Evolutionary conservation across 2,329 filamentous ascomycete genomes (phyloP).

Genomic region (Helotiales sp.): DNA sequence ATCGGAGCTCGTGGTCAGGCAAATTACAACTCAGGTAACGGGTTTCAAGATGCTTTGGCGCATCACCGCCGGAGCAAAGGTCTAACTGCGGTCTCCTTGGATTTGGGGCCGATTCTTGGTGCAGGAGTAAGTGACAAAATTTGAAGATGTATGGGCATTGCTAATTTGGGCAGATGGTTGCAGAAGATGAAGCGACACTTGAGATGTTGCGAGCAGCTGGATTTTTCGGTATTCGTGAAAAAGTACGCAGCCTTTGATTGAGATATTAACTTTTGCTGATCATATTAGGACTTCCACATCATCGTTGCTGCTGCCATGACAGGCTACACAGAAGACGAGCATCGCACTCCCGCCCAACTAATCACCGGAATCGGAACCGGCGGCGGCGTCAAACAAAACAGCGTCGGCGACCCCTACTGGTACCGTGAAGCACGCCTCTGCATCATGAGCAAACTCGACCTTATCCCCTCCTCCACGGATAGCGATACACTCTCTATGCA

Average conservation of each 20-base stretch:
- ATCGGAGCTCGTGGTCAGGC: slow-evolving; percentile 38
- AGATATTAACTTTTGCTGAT: not conserved
- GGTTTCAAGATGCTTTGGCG: slow-evolving; percentile 35
- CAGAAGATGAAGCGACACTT: slow-evolving; percentile 53
- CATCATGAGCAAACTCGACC: slow-evolving; percentile 45
- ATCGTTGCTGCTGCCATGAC: slow-evolving; percentile 54
- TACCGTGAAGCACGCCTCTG: slow-evolving; percentile 54
- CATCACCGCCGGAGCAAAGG: slow-evolving; percentile 24
- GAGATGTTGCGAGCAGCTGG: slow-evolving; percentile 56
- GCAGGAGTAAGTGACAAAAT: slow-evolving; percentile 7
- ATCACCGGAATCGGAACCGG: slow-evolving; percentile 60
- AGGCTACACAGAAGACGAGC: slow-evolving; percentile 32
- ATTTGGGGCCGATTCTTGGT: slow-evolving; percentile 25
- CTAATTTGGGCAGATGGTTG: slow-evolving; percentile 49
- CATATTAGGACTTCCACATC: slow-evolving; percentile 31
- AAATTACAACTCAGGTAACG: slow-evolving; percentile 43
- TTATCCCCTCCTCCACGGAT: slow-evolving; percentile 8
- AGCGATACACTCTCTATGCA: slow-evolving; percentile 8
- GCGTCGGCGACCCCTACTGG: slow-evolving; percentile 60
- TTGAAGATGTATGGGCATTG: not conserved
- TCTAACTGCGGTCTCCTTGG: slow-evolving; percentile 21
- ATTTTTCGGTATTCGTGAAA: slow-evolving; percentile 56
- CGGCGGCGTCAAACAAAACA: slow-evolving; percentile 57
- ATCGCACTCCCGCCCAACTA: slow-evolving; percentile 52
- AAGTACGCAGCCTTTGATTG: not conserved